Evolutionary conservation across 148 eudicot genomes (phyloP), one percentile per base, ranked within the genome.

Genomic region (Dianthus caryophyllus): DNA sequence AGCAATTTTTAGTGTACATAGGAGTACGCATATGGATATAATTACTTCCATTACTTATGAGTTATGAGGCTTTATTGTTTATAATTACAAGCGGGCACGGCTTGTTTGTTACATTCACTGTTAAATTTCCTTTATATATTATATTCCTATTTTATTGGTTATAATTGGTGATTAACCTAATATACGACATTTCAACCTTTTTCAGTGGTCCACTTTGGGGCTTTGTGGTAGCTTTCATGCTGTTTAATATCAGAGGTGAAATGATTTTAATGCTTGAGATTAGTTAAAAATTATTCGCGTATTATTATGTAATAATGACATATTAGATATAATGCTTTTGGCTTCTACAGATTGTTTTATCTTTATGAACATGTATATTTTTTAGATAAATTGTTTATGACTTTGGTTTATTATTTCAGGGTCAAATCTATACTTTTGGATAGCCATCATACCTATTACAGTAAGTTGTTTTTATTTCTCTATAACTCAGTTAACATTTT

Each of bases 191-290:
- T 59, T 38, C 22, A 73, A 31, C 76, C 58, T 61, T 66, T 69
- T 85, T 84, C 88, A 94, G 99, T 71, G 99, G 79, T 59, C 90
- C 93, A 18, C 88, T 94, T 47, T 94, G 99, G 99, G 93, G 97
- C 71, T 94, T 94, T 57, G 99, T 94, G 10, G 85, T 94, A 63
- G 88, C 87, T 72, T 94, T 94, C 73, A 90, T 94, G 96, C 87
- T 88, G 61, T 94, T 90, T 75, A 90, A 94, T 61, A 67, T 94
- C 64, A 85, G 79, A 84, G 99, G 99, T 88, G 75, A 61, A 74
- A 52, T 25, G 13, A 24, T 54, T 49, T 60, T 56, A 2, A 53
- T 48, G 65, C 38, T n/a, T 38, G 27, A 27, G 50, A 53, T 53
- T 24, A 26, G 12, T 15, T 65, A 9, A 29, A 58, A 49, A 24